Evolutionary conservation across 202 grass and related monocot genomes (phyloP), one percentile per base, ranked within the genome.

Genomic region (Dendrocalamus latiflorus): DNA sequence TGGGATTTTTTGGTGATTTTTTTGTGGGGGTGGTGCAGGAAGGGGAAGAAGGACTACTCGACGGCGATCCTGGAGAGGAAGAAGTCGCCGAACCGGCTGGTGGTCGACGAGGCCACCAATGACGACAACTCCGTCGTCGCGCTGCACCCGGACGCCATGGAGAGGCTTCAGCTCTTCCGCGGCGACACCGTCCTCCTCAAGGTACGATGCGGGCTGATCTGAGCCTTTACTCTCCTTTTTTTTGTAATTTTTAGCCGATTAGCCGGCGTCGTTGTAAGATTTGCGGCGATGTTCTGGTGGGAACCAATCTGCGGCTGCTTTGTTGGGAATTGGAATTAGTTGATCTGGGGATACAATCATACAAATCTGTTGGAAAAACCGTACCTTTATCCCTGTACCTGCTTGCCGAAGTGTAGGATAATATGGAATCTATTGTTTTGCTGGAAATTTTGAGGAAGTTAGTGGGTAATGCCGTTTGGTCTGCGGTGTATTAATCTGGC

Each of bases 21-120:
- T 56, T 3, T 22, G 7, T 37, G 59, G 18, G 33, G 6, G 20
- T 41, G 45, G 59, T 66, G 63, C 88, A 97, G 94, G 71, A 91
- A 92, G 75, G 94, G 81, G 66, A 97, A 97, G 86, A 97, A 94
- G 88, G 92, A 97, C 70, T 94, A 81, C 78, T 93, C 90, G 83
- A 97, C 94, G 59, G 94, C 90, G 71, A 97, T 97, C 79, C 80
- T 97, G 10, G 94, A 94, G 77, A 70, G 92, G 85, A 97, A 97
- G 75, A 97, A 97, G 78, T 88, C 91, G n/a, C 88, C 92, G 3
- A 97, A 97, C 82, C 78, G 94, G 8, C 84, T 97, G 36, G 82
- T 97, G 53, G 92, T 97, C 44, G 94, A 94, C 10, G 94, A 97
- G 90, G 94, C 92, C 55, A 81, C 85, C 65, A 97, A 97, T 34